Percentiles rank a stretch among this genome's conserved stretches.
These are phyloP conservation scores for Fusarium virguliforme DNA, from an alignment of 2,329 filamentous ascomycete species.

Conservation along the genomic window DNA sequence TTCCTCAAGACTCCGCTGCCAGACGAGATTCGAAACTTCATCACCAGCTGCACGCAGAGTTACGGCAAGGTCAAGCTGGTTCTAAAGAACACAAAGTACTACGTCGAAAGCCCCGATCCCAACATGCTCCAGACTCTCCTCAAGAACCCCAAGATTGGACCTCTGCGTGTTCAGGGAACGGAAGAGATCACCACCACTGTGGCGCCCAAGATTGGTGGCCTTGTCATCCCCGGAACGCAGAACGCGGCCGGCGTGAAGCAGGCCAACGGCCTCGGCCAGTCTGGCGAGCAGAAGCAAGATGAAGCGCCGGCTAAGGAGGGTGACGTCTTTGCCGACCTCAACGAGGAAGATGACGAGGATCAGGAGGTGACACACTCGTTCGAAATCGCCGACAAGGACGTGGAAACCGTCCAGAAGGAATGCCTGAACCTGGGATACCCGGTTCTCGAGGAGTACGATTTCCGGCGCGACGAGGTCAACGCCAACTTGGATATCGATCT, in stretches of 20 bases:
- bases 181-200: conserved; percentile 83
- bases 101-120: conserved; percentile 91
- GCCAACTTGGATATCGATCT: conserved; percentile 95
- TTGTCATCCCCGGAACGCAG: conserved; percentile 95
- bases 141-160: conserved; percentile 85
- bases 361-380: conserved; percentile 93
- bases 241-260: conserved; percentile 92
- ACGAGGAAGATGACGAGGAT: conserved; percentile 90
- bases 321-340: conserved; percentile 80
- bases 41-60: conserved; percentile 84
- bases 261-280: conserved; percentile 63
- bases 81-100: conserved; percentile 94
- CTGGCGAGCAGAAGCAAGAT: conserved; percentile 60
- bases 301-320: conserved; percentile 71
- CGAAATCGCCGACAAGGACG: conserved; percentile 85
- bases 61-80: conserved; percentile 98
- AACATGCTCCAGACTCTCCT: conserved; percentile 89
- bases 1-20: conserved; percentile 92
- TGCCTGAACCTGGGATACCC: conserved; percentile 90
- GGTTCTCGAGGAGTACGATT: conserved; percentile 97
- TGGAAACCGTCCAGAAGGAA: conserved; percentile 90
- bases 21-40: conserved; percentile 84
- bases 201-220: conserved; percentile 87
- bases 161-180: conserved; percentile 80
- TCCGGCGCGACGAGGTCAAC: conserved; percentile 90